phyloP scores from a whole-genome alignment of 2,329 filamentous ascomycete species.

The Lasiodiplodia hormozganensis region DNA sequence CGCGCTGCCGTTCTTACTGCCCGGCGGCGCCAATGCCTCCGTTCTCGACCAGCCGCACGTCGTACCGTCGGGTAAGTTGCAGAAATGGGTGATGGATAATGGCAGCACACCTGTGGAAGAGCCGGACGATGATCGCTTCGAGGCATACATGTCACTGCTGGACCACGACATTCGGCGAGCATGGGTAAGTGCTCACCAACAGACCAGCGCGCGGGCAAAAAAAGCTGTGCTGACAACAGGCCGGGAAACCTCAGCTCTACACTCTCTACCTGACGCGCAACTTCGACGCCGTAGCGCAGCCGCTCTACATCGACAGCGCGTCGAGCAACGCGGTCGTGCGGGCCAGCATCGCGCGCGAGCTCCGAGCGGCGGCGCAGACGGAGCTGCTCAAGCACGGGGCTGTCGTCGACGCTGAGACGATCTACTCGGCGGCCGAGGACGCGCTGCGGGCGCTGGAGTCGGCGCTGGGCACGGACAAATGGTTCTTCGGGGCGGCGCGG shows the following conservation, averaged over 20 bases:
- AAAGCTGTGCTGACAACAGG: neutral
- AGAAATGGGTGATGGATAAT: constrained; percentile 68
- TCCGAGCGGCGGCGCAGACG: constrained; percentile 74
- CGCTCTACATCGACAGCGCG: constrained; percentile 73
- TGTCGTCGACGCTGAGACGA: constrained; percentile 62
- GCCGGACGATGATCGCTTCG: constrained; percentile 63
- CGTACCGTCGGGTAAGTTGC: constrained; percentile 70
- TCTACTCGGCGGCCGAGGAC: constrained; percentile 67
- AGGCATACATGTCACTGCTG: constrained; percentile 80
- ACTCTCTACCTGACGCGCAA: constrained; percentile 81
- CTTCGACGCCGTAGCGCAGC: constrained; percentile 67
- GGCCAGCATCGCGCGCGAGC: constrained; percentile 66
- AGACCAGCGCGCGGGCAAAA: neutral
- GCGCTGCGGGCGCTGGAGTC: constrained; percentile 69
- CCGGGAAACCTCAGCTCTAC: constrained; percentile 63
- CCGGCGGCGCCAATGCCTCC: constrained; percentile 43
- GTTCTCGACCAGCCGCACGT: constrained; percentile 46
- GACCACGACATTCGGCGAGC: constrained; percentile 81
- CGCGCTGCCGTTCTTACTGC: constrained; percentile 84
- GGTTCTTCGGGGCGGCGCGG: constrained; percentile 64
- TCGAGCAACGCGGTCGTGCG: constrained; percentile 69
- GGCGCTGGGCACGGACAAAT: constrained; percentile 63
- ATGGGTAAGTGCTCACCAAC: constrained; percentile 65
- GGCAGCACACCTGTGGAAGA: constrained; percentile 46
- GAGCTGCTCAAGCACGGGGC: constrained; percentile 72